phyloP scores from a whole-genome alignment of 2,329 filamentous ascomycete genomes.

The Blastomyces gilchristii region DNA sequence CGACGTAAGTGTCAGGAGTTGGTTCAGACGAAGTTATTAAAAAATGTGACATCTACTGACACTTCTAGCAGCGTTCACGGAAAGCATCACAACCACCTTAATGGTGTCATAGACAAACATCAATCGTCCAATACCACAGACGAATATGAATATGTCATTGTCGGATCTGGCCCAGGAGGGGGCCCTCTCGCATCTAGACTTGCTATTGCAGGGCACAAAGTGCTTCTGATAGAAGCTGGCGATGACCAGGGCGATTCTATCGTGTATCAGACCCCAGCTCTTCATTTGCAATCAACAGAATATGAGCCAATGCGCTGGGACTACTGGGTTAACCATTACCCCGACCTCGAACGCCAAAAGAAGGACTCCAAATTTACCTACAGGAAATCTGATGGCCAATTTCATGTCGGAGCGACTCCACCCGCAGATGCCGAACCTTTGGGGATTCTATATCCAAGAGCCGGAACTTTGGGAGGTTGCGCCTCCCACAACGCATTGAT shows the following conservation, averaged over 20 bases:
- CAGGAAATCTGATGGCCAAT: slow-evolving; percentile 40
- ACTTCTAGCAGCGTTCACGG: not conserved
- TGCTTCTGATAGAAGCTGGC: slow-evolving; percentile 52
- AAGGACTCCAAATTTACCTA: slow-evolving; percentile 52
- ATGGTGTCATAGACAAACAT: not conserved
- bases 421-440: slow-evolving; percentile 41
- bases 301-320: slow-evolving; percentile 50
- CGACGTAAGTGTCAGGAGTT: not conserved
- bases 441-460: slow-evolving; percentile 48
- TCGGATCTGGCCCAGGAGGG: slow-evolving; percentile 51
- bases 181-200: slow-evolving; percentile 50
- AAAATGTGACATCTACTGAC: not conserved
- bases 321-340: slow-evolving; percentile 55
- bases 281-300: slow-evolving; percentile 45
- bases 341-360: slow-evolving; percentile 43
- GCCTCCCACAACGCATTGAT: slow-evolving; percentile 53
- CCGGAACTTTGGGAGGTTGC: slow-evolving; percentile 48
- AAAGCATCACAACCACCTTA: not conserved
- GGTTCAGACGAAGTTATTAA: not conserved
- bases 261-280: slow-evolving; percentile 47
- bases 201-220: slow-evolving; percentile 49
- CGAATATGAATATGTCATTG: slow-evolving; percentile 52
- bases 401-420: slow-evolving; percentile 45
- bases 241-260: slow-evolving; percentile 45
- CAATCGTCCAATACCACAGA: slow-evolving; percentile 6